Percentiles rank a stretch among this genome's conserved stretches.
Evolutionary conservation across 176 grass and related monocot genomes (phyloP).

Genomic region (Dactylis glomerata): DNA sequence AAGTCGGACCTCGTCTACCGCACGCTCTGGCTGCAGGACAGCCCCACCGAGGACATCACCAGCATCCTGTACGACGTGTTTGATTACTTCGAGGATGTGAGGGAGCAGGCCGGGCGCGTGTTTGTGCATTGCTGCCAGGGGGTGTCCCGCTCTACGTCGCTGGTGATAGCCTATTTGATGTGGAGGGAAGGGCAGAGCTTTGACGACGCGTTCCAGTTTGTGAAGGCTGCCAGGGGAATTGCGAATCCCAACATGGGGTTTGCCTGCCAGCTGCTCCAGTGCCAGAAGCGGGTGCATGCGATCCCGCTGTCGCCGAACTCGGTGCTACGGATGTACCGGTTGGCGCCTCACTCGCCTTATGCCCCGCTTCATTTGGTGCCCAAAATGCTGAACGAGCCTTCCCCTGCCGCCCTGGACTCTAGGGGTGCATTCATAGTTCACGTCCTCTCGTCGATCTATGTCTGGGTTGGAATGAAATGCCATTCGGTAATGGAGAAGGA

Average conservation of each 20-base stretch:
- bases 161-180: conserved; percentile 97
- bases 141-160: conserved; percentile 84
- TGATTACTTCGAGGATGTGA: conserved; percentile 99
- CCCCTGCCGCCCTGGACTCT: conserved; percentile 68
- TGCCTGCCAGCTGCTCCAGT: conserved; percentile 93
- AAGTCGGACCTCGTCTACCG: conserved; percentile 86
- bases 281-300: conserved; percentile 93
- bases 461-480: conserved; percentile 82
- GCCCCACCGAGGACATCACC: conserved; percentile 97
- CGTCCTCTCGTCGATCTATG: conserved; percentile 83
- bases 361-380: conserved; percentile 89
- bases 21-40: conserved; percentile 98
- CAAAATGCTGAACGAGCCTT: conserved; percentile 90
- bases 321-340: conserved; percentile 81
- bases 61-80: conserved; percentile 98
- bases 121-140: conserved; percentile 99
- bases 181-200: conserved; percentile 99
- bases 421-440: conserved; percentile 93
- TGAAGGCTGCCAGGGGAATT: conserved; percentile 90
- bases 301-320: conserved; percentile 90
- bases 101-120: conserved; percentile 73
- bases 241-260: conserved; percentile 99
- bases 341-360: conserved; percentile 90
- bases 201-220: conserved; percentile 84
- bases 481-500: conserved; percentile 91